Evolutionary conservation across 176 grass and related monocot genomes (phyloP).

Genomic region (Coix lacrymajobi): DNA sequence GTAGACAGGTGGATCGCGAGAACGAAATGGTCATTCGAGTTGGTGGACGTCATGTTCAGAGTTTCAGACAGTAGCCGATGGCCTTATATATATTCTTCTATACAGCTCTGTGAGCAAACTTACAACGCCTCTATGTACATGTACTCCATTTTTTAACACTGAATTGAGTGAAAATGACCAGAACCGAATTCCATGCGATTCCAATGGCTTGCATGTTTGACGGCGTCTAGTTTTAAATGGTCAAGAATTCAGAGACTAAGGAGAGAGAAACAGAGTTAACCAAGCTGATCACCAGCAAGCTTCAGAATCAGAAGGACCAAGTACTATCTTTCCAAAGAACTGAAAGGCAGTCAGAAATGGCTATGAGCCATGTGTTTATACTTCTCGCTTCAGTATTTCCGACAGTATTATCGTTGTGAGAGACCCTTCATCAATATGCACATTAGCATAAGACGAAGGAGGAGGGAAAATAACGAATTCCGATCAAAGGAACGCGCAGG

Average conservation of each 20-base stretch:
- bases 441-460: background rate
- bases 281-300: background rate
- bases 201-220: background rate
- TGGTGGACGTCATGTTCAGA: slow-evolving; percentile 29
- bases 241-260: background rate
- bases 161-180: background rate
- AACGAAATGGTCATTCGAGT: slow-evolving; percentile 32
- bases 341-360: background rate
- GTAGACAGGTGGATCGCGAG: background rate
- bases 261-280: background rate
- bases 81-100: background rate
- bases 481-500: background rate
- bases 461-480: background rate
- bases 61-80: background rate
- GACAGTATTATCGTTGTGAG: background rate
- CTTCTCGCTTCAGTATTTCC: background rate
- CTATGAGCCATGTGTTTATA: background rate
- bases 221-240: background rate
- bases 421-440: slow-evolving; percentile 22
- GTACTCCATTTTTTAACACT: background rate
- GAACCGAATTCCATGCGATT: background rate
- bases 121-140: background rate
- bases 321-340: background rate
- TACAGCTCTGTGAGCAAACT: background rate
- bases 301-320: background rate